phyloP scores from a whole-genome alignment of 495 filamentous ascomycete species.

The Thermochaetoides thermophila region DNA sequence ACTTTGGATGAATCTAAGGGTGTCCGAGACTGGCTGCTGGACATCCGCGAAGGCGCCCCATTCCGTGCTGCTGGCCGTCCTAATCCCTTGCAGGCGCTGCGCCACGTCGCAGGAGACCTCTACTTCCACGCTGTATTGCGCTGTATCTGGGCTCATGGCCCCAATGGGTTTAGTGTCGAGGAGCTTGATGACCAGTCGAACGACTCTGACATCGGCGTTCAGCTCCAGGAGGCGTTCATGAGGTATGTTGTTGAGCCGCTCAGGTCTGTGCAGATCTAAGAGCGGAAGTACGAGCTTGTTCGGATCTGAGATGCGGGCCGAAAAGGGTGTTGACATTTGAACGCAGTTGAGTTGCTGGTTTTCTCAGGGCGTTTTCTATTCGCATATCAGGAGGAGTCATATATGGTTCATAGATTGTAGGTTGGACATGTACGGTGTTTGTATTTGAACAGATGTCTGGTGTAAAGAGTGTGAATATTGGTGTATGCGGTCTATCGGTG shows the following conservation, averaged over 20 bases:
- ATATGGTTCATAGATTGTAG: no score
- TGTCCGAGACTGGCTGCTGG: constrained; percentile 17
- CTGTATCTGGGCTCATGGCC: constrained; percentile 20
- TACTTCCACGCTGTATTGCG: constrained; percentile 14
- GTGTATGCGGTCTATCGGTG: no score
- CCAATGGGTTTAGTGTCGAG: constrained; percentile 16
- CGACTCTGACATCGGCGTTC: constrained; percentile 10
- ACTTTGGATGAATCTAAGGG: constrained; percentile 10
- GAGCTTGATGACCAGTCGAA: constrained; percentile 13
- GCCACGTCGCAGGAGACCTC: constrained; percentile 11
- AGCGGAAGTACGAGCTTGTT: no score
- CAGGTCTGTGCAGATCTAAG: constrained; percentile 1
- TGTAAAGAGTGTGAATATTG: no score
- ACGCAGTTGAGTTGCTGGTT: no score
- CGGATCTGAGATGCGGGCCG: no score
- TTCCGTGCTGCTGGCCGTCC: constrained; percentile 3
- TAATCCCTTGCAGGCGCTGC: constrained; percentile 15
- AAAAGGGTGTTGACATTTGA: no score
- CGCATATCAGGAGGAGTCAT: no score
- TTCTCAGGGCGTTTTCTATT: no score
- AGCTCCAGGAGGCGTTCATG: constrained; percentile 18
- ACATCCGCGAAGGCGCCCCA: constrained; percentile 4
- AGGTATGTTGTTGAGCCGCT: constrained; percentile 16
- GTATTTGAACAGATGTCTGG: no score
- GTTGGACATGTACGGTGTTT: no score